These are phyloP conservation scores for Phanerochaete carnosa DNA, from an alignment of 768 basidiomycete genomes.

Conservation along the genomic window DNA sequence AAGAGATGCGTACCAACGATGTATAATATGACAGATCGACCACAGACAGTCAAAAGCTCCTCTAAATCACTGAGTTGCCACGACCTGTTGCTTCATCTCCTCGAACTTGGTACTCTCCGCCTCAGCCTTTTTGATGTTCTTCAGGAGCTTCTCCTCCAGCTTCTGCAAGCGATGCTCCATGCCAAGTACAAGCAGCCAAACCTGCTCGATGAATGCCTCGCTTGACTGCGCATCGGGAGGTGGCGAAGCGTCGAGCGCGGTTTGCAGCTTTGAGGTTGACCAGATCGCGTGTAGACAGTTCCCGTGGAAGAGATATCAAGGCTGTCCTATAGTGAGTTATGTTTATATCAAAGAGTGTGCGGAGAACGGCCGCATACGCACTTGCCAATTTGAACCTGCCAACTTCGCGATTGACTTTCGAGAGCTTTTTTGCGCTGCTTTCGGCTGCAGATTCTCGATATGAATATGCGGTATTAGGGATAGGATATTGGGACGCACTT, in stretches of 20 bases:
- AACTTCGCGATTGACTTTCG: conserved; percentile 68
- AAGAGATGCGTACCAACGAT: neutral
- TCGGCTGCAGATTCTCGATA: conserved; percentile 32
- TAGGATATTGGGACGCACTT: conserved; percentile 34
- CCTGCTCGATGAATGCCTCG: conserved; percentile 62
- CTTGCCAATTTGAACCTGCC: conserved; percentile 84
- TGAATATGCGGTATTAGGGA: neutral
- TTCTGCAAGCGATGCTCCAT: conserved; percentile 71
- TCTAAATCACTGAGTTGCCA: neutral
- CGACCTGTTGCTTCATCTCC: conserved; percentile 36
- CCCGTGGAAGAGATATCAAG: conserved; percentile 37
- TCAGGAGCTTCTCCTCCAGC: conserved; percentile 58
- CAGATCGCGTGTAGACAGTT: conserved; percentile 16
- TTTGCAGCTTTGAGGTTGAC: conserved; percentile 9
- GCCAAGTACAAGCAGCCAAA: conserved; percentile 64
- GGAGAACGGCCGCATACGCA: conserved; percentile 23
- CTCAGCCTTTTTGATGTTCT: conserved; percentile 60
- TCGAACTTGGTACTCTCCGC: conserved; percentile 55
- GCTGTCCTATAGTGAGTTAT: conserved; percentile 17
- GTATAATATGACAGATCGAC: neutral
- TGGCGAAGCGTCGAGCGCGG: neutral
- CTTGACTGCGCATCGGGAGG: conserved; percentile 35
- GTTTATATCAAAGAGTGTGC: conserved; percentile 1
- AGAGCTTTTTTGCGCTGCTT: conserved; percentile 74
- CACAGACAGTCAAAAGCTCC: neutral